phyloP scores from a whole-genome alignment of 2,329 filamentous ascomycete genomes.

The Botrytis paeoniae region DNA sequence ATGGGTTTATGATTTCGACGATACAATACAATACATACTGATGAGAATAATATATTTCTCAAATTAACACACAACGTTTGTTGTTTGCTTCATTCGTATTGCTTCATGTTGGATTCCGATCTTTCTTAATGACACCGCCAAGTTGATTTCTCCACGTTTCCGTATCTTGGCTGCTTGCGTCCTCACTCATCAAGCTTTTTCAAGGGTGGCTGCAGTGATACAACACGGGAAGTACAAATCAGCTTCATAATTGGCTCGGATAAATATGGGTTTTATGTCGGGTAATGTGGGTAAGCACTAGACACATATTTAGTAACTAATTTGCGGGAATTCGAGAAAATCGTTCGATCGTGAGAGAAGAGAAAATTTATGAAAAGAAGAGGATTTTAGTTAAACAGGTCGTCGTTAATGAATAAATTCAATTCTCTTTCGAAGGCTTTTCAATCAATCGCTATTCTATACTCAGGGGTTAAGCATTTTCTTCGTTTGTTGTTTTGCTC shows the following conservation, averaged over 20 bases:
- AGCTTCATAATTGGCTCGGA: background rate
- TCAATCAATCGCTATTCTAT: background rate
- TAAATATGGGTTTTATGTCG: background rate
- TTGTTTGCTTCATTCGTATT: background rate
- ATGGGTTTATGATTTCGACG: slow-evolving; percentile 1
- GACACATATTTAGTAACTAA: background rate
- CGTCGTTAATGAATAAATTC: background rate
- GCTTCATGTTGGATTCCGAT: background rate
- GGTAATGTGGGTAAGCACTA: background rate
- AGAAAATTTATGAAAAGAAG: background rate
- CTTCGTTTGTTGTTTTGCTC: background rate
- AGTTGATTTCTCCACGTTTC: slow-evolving; percentile 10
- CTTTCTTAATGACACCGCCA: background rate
- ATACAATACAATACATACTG: background rate
- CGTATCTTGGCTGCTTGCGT: background rate
- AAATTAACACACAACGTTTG: background rate
- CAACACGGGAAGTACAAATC: background rate
- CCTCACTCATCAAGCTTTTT: background rate
- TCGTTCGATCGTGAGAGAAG: background rate
- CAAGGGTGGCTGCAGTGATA: background rate
- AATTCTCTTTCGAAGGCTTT: background rate
- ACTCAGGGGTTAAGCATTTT: background rate
- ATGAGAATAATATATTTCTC: background rate
- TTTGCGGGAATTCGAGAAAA: background rate
- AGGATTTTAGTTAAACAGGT: background rate